A percentile compares a stretch with the other conserved stretches of the same genome.
These are phyloP conservation scores for Suillus tomentosus DNA, from an alignment of 768 basidiomycete species.

Conservation along the genomic window DNA sequence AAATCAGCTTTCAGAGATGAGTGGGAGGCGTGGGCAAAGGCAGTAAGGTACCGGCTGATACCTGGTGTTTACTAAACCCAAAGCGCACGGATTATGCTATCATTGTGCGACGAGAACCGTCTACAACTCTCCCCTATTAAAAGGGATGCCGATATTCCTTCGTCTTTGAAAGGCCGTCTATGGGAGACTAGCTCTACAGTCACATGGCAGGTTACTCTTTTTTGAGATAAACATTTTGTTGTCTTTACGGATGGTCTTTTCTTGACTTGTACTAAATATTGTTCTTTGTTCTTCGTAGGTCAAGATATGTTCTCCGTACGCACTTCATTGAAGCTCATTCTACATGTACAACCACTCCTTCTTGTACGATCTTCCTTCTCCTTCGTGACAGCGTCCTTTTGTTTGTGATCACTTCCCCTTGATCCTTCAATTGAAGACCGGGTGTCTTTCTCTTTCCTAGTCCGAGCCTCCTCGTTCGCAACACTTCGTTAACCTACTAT, in stretches of 20 bases:
- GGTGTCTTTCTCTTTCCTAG: not conserved
- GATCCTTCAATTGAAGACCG: not conserved
- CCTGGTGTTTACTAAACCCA: conserved; percentile 31
- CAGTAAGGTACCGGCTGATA: conserved; percentile 33
- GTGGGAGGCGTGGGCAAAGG: conserved; percentile 23
- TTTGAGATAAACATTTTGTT: not conserved
- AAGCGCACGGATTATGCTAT: too few species aligned
- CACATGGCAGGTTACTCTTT: not conserved
- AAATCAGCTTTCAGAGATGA: not conserved
- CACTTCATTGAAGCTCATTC: not conserved
- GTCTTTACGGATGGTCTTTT: not conserved
- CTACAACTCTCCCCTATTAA: not conserved
- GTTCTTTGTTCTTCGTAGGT: not conserved
- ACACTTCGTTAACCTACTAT: not conserved
- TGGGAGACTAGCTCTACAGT: not conserved
- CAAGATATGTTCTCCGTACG: not conserved
- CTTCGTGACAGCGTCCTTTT: not conserved
- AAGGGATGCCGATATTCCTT: too few species aligned
- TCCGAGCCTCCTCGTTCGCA: not conserved
- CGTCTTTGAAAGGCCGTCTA: not conserved
- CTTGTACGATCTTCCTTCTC: not conserved
- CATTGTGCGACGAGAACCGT: not conserved
- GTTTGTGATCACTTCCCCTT: not conserved
- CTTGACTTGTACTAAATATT: not conserved
- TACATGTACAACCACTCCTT: not conserved